Percentiles rank a stretch among this genome's conserved stretches.
These are phyloP conservation scores for Pseudogymnoascus sp. DNA, from an alignment of 2,329 filamentous ascomycete genomes.

Conservation along the genomic window DNA sequence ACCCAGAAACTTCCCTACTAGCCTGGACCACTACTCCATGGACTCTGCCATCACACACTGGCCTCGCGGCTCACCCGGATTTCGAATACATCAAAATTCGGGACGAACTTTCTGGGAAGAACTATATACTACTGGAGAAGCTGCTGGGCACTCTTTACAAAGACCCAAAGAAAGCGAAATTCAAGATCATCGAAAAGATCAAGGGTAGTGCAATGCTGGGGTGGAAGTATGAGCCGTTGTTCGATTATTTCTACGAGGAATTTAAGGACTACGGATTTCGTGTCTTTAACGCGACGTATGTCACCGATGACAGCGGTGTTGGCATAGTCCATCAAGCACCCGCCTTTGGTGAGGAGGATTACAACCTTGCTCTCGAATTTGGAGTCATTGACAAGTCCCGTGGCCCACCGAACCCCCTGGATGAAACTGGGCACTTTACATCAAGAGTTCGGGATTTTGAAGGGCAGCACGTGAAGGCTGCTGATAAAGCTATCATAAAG, in stretches of 20 bases:
- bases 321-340: constrained; percentile 92
- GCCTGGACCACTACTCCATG: constrained; percentile 88
- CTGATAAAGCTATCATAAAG: constrained; percentile 90
- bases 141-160: constrained; percentile 80
- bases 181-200: constrained; percentile 68
- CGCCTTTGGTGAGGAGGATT: constrained; percentile 94
- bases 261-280: constrained; percentile 80
- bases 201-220: constrained; percentile 78
- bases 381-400: constrained; percentile 71
- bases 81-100: constrained; percentile 83
- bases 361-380: constrained; percentile 65
- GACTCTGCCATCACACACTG: constrained; percentile 76
- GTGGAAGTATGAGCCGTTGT: constrained; percentile 82
- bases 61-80: constrained; percentile 67
- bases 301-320: constrained; percentile 82
- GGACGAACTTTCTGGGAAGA: constrained; percentile 72
- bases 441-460: constrained; percentile 68
- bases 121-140: constrained; percentile 78
- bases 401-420: constrained; percentile 82
- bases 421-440: constrained; percentile 73
- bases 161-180: constrained; percentile 91
- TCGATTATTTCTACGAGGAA: constrained; percentile 80
- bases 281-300: constrained; percentile 75
- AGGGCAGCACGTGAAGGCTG: constrained; percentile 82
- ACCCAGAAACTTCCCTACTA: constrained; percentile 65